Percentiles rank a stretch among this genome's conserved stretches.
phyloP scores from a whole-genome alignment of 2,329 filamentous ascomycete genomes.

The Fusarium devonianum region DNA sequence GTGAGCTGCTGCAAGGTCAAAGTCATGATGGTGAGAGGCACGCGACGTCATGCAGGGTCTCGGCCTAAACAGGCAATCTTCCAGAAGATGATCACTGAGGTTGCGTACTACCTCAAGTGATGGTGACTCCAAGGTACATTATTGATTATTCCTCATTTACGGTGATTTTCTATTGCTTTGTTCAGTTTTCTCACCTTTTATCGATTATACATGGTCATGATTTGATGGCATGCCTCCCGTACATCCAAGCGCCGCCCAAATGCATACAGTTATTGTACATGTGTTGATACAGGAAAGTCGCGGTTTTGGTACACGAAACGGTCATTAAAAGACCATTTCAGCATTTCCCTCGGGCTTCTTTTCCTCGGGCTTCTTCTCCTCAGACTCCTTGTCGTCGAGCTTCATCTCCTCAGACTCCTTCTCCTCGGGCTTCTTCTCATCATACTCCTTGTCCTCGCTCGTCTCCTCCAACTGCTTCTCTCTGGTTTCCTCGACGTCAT shows the following conservation, averaged over 20 bases:
- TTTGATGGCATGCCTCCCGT: slow-evolving; percentile 17
- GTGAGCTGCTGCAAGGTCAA: background rate
- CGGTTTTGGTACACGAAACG: slow-evolving; percentile 11
- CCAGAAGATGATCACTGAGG: too few species aligned
- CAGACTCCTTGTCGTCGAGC: background rate
- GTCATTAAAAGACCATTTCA: slow-evolving; percentile 23
- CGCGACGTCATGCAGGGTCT: slow-evolving; percentile 25
- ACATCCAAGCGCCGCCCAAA: slow-evolving; percentile 25
- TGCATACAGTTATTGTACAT: slow-evolving; percentile 34
- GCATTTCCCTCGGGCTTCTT: slow-evolving; percentile 10
- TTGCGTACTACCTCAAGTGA: too few species aligned
- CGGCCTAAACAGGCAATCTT: slow-evolving; percentile 21
- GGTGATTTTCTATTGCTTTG: background rate
- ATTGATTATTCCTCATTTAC: too few species aligned
- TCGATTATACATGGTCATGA: slow-evolving; percentile 19
- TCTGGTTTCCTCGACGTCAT: too few species aligned
- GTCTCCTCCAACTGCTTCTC: background rate
- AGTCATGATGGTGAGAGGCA: slow-evolving; percentile 26
- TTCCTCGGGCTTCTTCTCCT: slow-evolving; percentile 13
- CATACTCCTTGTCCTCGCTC: too few species aligned
- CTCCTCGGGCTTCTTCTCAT: slow-evolving; percentile 2
- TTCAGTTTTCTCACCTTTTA: slow-evolving; percentile 1
- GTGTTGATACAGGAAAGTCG: slow-evolving; percentile 24
- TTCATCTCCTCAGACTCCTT: slow-evolving; percentile 7
- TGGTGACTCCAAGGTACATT: too few species aligned